Percentiles rank a stretch among this genome's conserved stretches.
Evolutionary conservation across 176 grass and related monocot species (phyloP).

Genomic region (Alopecurus myosuroides): DNA sequence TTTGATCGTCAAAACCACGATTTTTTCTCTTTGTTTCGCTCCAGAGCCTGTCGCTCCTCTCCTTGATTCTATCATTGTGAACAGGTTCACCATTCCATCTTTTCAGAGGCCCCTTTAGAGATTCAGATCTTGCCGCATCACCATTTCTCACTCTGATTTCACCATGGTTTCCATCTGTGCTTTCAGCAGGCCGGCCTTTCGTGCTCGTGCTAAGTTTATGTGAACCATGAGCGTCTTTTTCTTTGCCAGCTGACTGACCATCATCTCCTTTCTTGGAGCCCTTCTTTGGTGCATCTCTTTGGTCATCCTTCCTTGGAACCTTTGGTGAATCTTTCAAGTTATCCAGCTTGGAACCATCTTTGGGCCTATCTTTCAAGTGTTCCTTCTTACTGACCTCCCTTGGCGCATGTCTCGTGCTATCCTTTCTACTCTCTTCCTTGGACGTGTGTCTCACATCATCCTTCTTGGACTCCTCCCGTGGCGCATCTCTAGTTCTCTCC

Average conservation of each 20-base stretch:
- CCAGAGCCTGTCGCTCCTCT: slow-evolving; percentile 36
- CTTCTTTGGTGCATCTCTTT: slow-evolving; percentile 42
- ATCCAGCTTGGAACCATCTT: slow-evolving; percentile 17
- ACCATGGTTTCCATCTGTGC: slow-evolving; percentile 35
- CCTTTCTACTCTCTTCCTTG: slow-evolving; percentile 25
- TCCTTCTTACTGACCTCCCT: slow-evolving; percentile 37
- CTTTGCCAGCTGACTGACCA: background rate
- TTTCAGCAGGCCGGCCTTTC: slow-evolving; percentile 28
- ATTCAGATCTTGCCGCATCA: slow-evolving; percentile 32
- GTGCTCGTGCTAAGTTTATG: slow-evolving; percentile 29
- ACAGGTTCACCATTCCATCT: slow-evolving; percentile 35
- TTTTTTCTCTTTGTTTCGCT: slow-evolving; percentile 42
- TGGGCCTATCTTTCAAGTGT: slow-evolving; percentile 20
- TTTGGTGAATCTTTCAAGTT: slow-evolving; percentile 35
- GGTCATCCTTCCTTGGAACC: slow-evolving; percentile 31
- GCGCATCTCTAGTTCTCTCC: slow-evolving; percentile 26
- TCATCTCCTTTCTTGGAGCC: slow-evolving; percentile 29
- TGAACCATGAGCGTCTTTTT: slow-evolving; percentile 27
- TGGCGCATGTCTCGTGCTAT: slow-evolving; percentile 14
- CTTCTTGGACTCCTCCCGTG: slow-evolving; percentile 26
- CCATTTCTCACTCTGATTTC: slow-evolving; percentile 36
- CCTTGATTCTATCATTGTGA: slow-evolving; percentile 32
- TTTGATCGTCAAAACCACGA: slow-evolving; percentile 26
- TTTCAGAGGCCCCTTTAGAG: slow-evolving; percentile 45
- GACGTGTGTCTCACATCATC: slow-evolving; percentile 14